Percentiles rank a stretch among this genome's conserved stretches.
Evolutionary conservation across 2,329 filamentous ascomycete genomes (phyloP).

Genomic region (Diaporthe sp.): DNA sequence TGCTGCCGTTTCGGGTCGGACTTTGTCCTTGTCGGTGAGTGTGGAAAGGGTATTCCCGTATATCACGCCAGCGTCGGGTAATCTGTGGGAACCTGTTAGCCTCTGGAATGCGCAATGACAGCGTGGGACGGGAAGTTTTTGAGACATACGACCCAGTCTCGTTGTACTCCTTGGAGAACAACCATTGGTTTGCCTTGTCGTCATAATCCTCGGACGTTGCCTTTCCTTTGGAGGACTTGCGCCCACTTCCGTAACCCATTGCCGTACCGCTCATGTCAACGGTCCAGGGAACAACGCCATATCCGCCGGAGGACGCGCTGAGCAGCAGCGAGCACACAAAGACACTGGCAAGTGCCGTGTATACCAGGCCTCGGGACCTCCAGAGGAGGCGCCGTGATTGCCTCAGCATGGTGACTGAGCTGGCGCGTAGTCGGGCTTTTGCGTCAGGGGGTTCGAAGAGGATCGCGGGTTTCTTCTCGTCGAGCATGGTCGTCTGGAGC

Average conservation of each 20-base stretch:
- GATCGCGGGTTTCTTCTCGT: slow-evolving; percentile 35
- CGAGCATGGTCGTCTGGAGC: slow-evolving; percentile 37
- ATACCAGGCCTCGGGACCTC: slow-evolving; percentile 57
- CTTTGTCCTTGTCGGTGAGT: slow-evolving; percentile 56
- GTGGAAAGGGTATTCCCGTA: slow-evolving; percentile 69
- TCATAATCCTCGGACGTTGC: slow-evolving; percentile 40
- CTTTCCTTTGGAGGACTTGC: slow-evolving; percentile 30
- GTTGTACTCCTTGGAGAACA: slow-evolving; percentile 58
- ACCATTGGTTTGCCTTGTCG: slow-evolving; percentile 42
- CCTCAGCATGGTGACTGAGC: slow-evolving; percentile 47
- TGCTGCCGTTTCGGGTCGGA: slow-evolving; percentile 48
- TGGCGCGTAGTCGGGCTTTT: slow-evolving; percentile 38
- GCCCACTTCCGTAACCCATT: slow-evolving; percentile 38
- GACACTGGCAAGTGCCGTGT: slow-evolving; percentile 55
- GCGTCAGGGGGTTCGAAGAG: slow-evolving; percentile 35
- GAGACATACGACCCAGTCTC: slow-evolving; percentile 52
- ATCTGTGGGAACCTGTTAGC: slow-evolving; percentile 50
- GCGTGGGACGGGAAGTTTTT: slow-evolving; percentile 1
- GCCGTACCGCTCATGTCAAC: slow-evolving; percentile 37
- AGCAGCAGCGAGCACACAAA: slow-evolving; percentile 61
- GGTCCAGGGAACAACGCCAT: slow-evolving; percentile 53
- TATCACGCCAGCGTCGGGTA: slow-evolving; percentile 63
- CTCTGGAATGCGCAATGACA: slow-evolving; percentile 42
- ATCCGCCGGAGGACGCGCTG: slow-evolving; percentile 50
- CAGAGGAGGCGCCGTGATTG: slow-evolving; percentile 42